These are phyloP conservation scores for Garcia nutans DNA, from an alignment of 345 rosid genomes.

Conservation along the genomic window DNA sequence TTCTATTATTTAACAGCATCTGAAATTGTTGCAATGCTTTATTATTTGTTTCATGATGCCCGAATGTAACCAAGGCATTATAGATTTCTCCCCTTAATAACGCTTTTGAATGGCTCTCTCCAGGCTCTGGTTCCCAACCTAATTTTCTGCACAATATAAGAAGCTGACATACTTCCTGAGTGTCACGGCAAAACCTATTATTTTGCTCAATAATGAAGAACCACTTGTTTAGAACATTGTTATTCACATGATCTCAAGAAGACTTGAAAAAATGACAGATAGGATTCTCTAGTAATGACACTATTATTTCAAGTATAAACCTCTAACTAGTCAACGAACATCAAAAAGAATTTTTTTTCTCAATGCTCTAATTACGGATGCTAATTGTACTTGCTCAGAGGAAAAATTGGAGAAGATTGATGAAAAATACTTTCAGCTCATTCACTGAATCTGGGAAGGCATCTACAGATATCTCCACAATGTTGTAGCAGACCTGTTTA, in stretches of 20 bases:
- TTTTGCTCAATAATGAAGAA: neutral
- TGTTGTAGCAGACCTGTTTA: slow-evolving; percentile 28
- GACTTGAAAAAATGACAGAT: no score
- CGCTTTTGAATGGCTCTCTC: slow-evolving; percentile 37
- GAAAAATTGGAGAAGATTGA: slow-evolving; percentile 28
- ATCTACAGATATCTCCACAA: slow-evolving; percentile 28
- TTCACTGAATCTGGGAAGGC: slow-evolving; percentile 33
- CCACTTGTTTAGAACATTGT: neutral
- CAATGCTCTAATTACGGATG: no score
- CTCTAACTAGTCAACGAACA: no score
- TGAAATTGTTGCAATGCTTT: slow-evolving; percentile 37
- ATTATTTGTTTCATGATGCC: slow-evolving; percentile 23
- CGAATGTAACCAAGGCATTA: slow-evolving; percentile 34
- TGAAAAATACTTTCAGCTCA: slow-evolving; percentile 27
- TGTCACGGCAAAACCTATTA: neutral
- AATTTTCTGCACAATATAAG: slow-evolving; percentile 26
- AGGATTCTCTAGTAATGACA: no score
- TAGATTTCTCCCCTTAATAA: slow-evolving; percentile 38
- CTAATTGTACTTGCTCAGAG: slow-evolving; percentile 32
- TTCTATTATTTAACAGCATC: slow-evolving; percentile 25
- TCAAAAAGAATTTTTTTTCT: no score
- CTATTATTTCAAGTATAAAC: no score
- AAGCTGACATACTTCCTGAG: neutral
- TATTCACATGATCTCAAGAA: no score
- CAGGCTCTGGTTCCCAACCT: slow-evolving; percentile 35